Evolutionary conservation across 2,329 filamentous ascomycete species (phyloP), one percentile per base, ranked within the genome.

Genomic region (Alternaria brassicicola): DNA sequence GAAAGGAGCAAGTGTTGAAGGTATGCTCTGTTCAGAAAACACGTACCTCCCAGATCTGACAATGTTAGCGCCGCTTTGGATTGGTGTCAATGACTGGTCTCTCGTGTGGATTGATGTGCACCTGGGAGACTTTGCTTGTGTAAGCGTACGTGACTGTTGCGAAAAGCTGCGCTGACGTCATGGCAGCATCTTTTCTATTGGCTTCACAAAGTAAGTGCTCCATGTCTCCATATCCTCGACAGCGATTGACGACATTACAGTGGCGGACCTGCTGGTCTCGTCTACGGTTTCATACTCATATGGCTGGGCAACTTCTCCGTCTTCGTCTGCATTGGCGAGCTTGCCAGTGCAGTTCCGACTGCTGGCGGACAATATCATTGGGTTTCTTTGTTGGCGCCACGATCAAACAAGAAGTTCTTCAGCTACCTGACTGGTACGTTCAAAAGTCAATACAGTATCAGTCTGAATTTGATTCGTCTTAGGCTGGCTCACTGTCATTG

Each of bases 401-500:
- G 68, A 6, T 74, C 72, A 3, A 75, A 73, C 42, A 79, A 80
- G 57, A 78, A 76, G 39, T 77, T 80, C 47, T 74, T 81, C 52
- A 81, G 79, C 60, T 82, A 82, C 54, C 69, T 82, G 12, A 76
- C 79, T 7, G 74, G 74, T 76, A 67, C 9, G 63, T 39, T n/a
- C 19, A 3, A 10, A 5, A 1, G 19, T 6, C 5, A 33, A 2
- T 12, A 6, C 15, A 26, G 6, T 19, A 26, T 7, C n/a, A 15
- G 2, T 3, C 8, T 52, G 1, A n/a, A 23, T 33, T 63, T 71
- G 42, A 73, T 33, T 21, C 23, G 1, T 17, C 10, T 6, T 35
- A 76, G 80, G 80, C 7, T 82, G 80, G 80, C 73, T 80, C 5
- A 79, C 78, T 15, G 78, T 79, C 2, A 69, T 80, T 15, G 79